These are phyloP conservation scores for Puccinia horiana DNA, from an alignment of 1,284 basidiomycete genomes.

Conservation along the genomic window DNA sequence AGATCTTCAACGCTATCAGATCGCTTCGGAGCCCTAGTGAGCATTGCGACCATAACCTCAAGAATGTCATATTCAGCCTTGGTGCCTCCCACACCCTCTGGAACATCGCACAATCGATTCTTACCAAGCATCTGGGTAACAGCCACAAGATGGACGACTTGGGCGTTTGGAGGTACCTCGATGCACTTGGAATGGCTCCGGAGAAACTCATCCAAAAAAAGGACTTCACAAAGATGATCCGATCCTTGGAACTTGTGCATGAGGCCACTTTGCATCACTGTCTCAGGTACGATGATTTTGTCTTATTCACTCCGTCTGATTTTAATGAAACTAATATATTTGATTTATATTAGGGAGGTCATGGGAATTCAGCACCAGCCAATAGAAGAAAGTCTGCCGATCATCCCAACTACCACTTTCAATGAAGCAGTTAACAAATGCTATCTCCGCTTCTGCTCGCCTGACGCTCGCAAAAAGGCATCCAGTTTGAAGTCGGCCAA, in stretches of 20 bases:
- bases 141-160: not conserved
- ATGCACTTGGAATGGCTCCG: not conserved
- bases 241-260: not conserved
- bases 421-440: not conserved
- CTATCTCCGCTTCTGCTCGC: not conserved
- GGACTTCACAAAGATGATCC: slow-evolving; percentile 9
- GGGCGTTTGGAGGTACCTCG: not conserved
- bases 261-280: not conserved
- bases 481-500: not conserved
- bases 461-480: not conserved
- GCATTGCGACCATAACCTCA: not conserved
- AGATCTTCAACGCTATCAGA: not conserved
- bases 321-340: not conserved
- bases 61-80: not conserved
- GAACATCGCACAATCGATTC: slow-evolving; percentile 8
- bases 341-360: not conserved
- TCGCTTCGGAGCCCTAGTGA: not conserved
- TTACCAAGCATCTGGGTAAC: not conserved
- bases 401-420: not conserved
- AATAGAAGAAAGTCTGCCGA: not conserved
- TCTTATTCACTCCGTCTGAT: not conserved
- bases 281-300: not conserved
- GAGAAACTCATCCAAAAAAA: slow-evolving; percentile 2
- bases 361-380: not conserved
- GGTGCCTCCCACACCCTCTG: not conserved